A percentile compares a stretch with the other conserved stretches of the same genome.
phyloP scores from a whole-genome alignment of 106 monocot genomes.

The Dioscorea zingiberensis region DNA sequence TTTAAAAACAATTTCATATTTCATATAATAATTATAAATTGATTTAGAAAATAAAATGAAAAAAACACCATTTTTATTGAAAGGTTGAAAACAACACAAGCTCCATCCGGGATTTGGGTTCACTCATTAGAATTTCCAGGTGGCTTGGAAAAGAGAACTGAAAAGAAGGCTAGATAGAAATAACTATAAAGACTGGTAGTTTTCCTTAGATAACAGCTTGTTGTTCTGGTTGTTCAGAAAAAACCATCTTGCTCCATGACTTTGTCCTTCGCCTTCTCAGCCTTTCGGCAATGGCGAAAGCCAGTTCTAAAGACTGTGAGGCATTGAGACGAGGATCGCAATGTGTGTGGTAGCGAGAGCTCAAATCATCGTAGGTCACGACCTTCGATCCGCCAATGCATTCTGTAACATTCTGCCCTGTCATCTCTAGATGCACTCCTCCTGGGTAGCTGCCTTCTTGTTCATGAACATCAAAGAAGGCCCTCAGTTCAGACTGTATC shows the following conservation, averaged over 20 bases:
- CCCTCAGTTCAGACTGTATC: conserved; percentile 40
- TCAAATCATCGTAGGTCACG: conserved; percentile 55
- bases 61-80: no score
- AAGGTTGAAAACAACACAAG: no score
- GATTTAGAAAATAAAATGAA: no score
- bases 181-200: neutral
- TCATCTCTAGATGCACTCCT: conserved; percentile 67
- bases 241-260: conserved; percentile 16
- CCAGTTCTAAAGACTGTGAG: conserved; percentile 55
- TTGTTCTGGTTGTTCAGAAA: no score
- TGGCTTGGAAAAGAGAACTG: neutral
- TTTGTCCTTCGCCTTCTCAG: conserved; percentile 40
- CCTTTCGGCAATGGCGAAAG: conserved; percentile 53
- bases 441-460: conserved; percentile 59
- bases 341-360: conserved; percentile 37
- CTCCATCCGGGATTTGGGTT: no score
- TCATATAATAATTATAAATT: no score
- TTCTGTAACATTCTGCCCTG: conserved; percentile 63
- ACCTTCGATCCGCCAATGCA: conserved; percentile 57
- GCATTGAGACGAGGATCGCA: conserved; percentile 57
- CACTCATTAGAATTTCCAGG: neutral
- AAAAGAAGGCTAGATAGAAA: neutral
- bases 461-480: conserved; percentile 64
- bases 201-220: neutral
- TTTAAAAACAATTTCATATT: no score